These are phyloP conservation scores for Euclidium syriacum DNA, from an alignment of 345 rosid species.

Conservation along the genomic window DNA sequence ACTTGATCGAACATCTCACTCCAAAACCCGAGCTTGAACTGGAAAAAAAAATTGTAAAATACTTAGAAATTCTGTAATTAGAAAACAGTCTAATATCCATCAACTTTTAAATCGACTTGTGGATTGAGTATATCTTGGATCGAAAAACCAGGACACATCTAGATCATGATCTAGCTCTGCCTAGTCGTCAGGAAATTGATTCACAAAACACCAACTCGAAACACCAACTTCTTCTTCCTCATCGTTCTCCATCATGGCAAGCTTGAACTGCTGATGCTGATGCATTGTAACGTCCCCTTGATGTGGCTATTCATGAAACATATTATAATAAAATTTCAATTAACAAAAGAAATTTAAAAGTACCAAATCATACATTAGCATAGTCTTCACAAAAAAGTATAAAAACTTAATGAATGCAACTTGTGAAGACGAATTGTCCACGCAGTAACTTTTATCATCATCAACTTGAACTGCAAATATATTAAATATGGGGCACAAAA, in stretches of 20 bases:
- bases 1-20: no score
- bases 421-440: slow-evolving; percentile 88
- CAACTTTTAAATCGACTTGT: no score
- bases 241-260: slow-evolving; percentile 98
- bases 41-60: no score
- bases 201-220: no score
- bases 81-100: no score
- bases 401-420: slow-evolving; percentile 66
- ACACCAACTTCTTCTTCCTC: no score
- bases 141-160: no score
- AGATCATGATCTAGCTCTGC: no score
- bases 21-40: no score
- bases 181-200: no score
- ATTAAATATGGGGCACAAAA: background rate
- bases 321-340: slow-evolving; percentile 4
- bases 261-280: slow-evolving; percentile 95
- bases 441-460: slow-evolving; percentile 87
- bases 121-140: no score
- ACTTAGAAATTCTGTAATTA: no score
- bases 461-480: slow-evolving; percentile 73
- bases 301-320: slow-evolving; percentile 69
- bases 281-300: slow-evolving; percentile 87
- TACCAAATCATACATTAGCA: slow-evolving; percentile 53
- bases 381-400: slow-evolving; percentile 78
- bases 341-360: background rate